phyloP scores from a whole-genome alignment of 768 basidiomycete genomes.

The Ramaria rubella region DNA sequence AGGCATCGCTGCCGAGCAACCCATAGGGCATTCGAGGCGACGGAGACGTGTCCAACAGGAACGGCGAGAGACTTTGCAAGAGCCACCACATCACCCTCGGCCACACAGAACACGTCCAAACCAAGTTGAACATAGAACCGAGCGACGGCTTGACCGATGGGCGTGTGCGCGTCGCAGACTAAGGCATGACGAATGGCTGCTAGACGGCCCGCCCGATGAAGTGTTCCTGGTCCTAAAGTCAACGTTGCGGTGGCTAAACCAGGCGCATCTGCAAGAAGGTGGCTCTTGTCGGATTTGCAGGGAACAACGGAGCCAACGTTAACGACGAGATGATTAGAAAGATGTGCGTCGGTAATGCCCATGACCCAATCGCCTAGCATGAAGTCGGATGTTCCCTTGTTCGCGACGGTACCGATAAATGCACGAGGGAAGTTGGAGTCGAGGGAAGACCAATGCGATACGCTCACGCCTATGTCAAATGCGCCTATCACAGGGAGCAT shows the following conservation, averaged over 20 bases:
- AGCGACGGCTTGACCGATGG: slow-evolving; percentile 5
- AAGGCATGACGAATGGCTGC: slow-evolving; percentile 9
- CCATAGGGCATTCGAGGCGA: slow-evolving; percentile 7
- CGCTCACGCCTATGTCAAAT: slow-evolving; percentile 9
- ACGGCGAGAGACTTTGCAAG: background rate
- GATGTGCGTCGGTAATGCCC: slow-evolving; percentile 45
- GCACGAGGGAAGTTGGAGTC: slow-evolving; percentile 1
- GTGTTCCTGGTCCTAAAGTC: slow-evolving; percentile 15
- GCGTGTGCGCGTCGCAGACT: slow-evolving; percentile 1
- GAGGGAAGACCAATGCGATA: slow-evolving; percentile 10
- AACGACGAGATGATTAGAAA: slow-evolving; percentile 33
- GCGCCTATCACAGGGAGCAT: slow-evolving; percentile 2
- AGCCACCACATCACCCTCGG: background rate
- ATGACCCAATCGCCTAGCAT: slow-evolving; percentile 2
- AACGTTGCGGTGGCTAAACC: slow-evolving; percentile 17
- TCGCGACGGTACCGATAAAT: slow-evolving; percentile 4
- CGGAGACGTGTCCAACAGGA: slow-evolving; percentile 2
- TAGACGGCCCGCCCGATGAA: slow-evolving; percentile 15
- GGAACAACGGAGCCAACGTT: slow-evolving; percentile 6
- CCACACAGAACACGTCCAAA: slow-evolving; percentile 5
- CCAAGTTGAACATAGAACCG: background rate
- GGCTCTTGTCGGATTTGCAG: background rate
- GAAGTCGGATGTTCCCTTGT: slow-evolving; percentile 1
- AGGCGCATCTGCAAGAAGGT: slow-evolving; percentile 11
- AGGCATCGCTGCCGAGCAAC: slow-evolving; percentile 1